A percentile compares a stretch with the other conserved stretches of the same genome.
Evolutionary conservation across 805 yeast genomes (phyloP).

Genomic region (Blastobotrys mokoenaii): DNA sequence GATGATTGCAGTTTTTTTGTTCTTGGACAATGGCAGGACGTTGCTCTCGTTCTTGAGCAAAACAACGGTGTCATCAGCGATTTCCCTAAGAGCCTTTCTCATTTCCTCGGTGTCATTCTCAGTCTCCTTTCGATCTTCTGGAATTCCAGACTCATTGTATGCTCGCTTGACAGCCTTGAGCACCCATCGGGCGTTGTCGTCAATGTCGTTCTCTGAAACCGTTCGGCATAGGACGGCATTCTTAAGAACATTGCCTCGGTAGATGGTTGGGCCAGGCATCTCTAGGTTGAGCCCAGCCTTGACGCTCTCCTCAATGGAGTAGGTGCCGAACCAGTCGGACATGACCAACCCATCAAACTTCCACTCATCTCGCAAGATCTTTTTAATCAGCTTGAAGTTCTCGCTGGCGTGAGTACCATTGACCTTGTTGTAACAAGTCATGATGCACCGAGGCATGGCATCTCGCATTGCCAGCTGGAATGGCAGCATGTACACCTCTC

Average conservation of each 20-base stretch:
- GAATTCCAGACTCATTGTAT: conserved; percentile 35
- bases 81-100: conserved; percentile 33
- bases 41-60: conserved; percentile 45
- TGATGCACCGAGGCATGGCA: conserved; percentile 44
- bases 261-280: conserved; percentile 56
- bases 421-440: conserved; percentile 58
- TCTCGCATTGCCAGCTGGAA: conserved; percentile 51
- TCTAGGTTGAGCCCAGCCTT: conserved; percentile 55
- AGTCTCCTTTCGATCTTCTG: conserved; percentile 33
- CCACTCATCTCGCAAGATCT: conserved; percentile 49
- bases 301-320: conserved; percentile 38
- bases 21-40: conserved; percentile 40
- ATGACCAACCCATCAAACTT: conserved; percentile 46
- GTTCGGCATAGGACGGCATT: conserved; percentile 32
- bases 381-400: conserved; percentile 34
- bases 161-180: conserved; percentile 38
- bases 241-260: conserved; percentile 34
- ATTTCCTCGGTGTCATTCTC: conserved; percentile 43
- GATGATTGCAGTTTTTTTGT: conserved; percentile 40
- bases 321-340: conserved; percentile 61
- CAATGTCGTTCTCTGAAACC: conserved; percentile 29
- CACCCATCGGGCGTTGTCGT: conserved; percentile 41
- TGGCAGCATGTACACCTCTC: conserved; percentile 58
- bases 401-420: conserved; percentile 54
- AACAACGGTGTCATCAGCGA: conserved; percentile 47